Percentiles rank a stretch among this genome's conserved stretches.
Conservation (phyloP, 2,329 filamentous ascomycete genomes). For the Beauveria caledonica region DNA sequence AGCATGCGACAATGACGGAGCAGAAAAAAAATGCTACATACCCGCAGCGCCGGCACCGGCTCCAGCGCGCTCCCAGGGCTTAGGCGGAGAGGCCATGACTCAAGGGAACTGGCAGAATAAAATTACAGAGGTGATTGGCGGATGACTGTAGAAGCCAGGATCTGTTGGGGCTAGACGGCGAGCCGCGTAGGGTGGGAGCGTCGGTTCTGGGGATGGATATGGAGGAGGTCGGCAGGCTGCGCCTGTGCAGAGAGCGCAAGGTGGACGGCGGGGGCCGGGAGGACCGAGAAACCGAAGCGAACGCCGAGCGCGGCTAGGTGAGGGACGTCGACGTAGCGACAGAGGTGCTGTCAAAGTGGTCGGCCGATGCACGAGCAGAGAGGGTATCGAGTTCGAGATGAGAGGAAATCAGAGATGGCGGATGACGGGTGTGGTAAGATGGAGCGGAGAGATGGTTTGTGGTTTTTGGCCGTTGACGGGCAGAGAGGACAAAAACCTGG, state of each 20-base stretch:
- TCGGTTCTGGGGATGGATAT: not conserved
- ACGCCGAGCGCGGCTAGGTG: not conserved
- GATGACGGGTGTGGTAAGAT: not conserved
- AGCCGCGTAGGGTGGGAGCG: not conserved
- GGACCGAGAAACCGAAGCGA: conserved; percentile 2
- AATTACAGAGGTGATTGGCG: not conserved
- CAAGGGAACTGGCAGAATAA: not conserved
- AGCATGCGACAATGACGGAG: conserved; percentile 17
- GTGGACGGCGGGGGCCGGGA: conserved; percentile 5
- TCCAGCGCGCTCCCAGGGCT: conserved; percentile 88
- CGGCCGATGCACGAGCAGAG: not conserved
- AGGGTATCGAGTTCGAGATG: not conserved
- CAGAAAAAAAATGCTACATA: conserved; percentile 25
- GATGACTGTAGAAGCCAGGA: not conserved
- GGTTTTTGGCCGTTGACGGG: not conserved
- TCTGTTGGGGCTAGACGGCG: not conserved
- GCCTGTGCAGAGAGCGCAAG: not conserved
- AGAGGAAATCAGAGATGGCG: not conserved
- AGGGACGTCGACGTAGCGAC: not conserved
- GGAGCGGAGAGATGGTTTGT: not conserved
- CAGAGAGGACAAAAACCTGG: not conserved
- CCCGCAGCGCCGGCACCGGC: conserved; percentile 49
- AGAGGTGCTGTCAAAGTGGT: not conserved
- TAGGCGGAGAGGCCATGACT: conserved; percentile 73
- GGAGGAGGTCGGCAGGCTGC: conserved; percentile 9